A percentile compares a stretch with the other conserved stretches of the same genome.
Conservation (phyloP, 129 eudicot species). For the Helichrysum umbraculigerum region DNA sequence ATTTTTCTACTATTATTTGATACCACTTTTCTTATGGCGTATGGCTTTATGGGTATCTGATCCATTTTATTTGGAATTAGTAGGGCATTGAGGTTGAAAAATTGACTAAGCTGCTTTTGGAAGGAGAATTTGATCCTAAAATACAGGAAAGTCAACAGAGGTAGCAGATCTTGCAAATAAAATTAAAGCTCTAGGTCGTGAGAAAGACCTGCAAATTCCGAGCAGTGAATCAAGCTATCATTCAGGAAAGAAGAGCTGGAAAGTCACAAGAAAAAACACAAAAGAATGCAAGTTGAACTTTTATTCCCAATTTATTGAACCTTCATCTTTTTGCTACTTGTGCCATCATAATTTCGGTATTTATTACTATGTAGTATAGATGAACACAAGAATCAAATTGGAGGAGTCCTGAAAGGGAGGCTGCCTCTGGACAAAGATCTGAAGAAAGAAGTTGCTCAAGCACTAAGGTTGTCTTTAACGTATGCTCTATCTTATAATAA, state of each 20-base stretch:
- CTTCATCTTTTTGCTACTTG: constrained; percentile 10
- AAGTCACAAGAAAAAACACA: constrained; percentile 56
- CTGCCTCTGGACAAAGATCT: constrained; percentile 80
- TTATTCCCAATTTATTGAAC: background rate
- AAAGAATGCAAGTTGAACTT: constrained; percentile 69
- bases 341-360: constrained; percentile 4
- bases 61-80: constrained; percentile 24
- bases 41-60: constrained; percentile 10
- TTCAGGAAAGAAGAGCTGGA: constrained; percentile 56
- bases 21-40: background rate
- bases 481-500: constrained; percentile 5
- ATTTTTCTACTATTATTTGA: background rate
- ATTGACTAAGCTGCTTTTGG: no score
- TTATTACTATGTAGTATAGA: constrained; percentile 56
- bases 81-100: constrained; percentile 67
- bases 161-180: constrained; percentile 37
- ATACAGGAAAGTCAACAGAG: constrained; percentile 45
- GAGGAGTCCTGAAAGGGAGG: constrained; percentile 89
- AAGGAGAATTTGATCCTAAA: constrained; percentile 48
- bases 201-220: constrained; percentile 54
- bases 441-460: constrained; percentile 71
- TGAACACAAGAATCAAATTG: constrained; percentile 69
- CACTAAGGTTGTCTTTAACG: constrained; percentile 54
- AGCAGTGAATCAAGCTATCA: constrained; percentile 45
- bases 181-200: constrained; percentile 46